These are phyloP conservation scores for Trichomonas tenax DNA, from an alignment of 208 protist species.

Conservation along the genomic window DNA sequence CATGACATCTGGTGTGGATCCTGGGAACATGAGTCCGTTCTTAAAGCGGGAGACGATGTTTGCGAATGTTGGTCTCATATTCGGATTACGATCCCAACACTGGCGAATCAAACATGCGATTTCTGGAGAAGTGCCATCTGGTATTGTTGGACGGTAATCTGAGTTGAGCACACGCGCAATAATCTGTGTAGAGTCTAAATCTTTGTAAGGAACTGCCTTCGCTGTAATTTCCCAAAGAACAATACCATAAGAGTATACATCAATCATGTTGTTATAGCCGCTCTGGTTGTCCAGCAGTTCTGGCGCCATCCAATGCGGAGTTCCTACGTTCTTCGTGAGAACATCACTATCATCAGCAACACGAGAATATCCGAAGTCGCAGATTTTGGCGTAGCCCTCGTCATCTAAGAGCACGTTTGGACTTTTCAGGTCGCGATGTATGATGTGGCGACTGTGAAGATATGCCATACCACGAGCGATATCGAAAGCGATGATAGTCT, in stretches of 20 bases:
- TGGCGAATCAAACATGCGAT: neutral
- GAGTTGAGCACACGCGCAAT: neutral
- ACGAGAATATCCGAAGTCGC: neutral
- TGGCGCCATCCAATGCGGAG: constrained; percentile 16
- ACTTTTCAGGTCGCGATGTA: neutral
- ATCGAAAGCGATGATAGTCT: neutral
- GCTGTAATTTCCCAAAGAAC: neutral
- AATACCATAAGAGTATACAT: constrained; percentile 14
- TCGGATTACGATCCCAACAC: constrained; percentile 13
- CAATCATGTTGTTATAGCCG: neutral
- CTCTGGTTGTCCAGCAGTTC: neutral
- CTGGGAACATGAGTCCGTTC: neutral
- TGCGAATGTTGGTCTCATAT: neutral
- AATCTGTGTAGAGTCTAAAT: neutral
- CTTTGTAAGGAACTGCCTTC: neutral
- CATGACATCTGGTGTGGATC: neutral
- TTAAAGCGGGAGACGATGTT: neutral
- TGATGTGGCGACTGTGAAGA: neutral
- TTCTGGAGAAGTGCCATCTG: neutral
- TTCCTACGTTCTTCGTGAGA: neutral
- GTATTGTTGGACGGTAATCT: neutral
- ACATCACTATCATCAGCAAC: neutral
- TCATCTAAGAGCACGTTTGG: neutral
- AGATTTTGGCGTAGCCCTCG: neutral
- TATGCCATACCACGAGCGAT: neutral